Conservation (phyloP, 176 grass and related monocot genomes). For the Oryza rufipogon region DNA sequence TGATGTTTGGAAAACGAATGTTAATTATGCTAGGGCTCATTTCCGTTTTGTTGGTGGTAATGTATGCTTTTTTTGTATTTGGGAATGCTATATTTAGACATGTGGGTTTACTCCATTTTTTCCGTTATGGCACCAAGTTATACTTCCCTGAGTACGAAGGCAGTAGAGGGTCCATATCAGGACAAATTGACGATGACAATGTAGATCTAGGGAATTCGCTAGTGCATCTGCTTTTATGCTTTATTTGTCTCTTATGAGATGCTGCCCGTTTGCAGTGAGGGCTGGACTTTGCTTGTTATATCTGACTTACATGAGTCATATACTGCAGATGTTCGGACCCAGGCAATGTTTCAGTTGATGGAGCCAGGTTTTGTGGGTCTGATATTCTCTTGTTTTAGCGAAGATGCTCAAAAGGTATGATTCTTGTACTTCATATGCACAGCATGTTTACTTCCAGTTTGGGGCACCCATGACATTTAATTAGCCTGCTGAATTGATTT, state of each 20-base stretch:
- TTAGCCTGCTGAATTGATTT: constrained; percentile 22
- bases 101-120: constrained; percentile 17
- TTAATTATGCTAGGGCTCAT: not conserved
- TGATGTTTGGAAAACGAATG: constrained; percentile 22
- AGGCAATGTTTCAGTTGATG: constrained; percentile 92
- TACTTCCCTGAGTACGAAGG: not conserved
- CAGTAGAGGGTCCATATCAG: not conserved
- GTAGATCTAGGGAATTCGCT: not conserved
- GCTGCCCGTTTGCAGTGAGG: not conserved
- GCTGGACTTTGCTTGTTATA: constrained; percentile 25
- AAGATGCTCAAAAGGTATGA: constrained; percentile 84
- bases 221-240: constrained; percentile 37
- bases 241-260: constrained; percentile 2
- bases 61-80: constrained; percentile 8
- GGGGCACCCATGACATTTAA: constrained; percentile 2
- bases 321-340: constrained; percentile 91
- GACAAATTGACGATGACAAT: not conserved
- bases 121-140: not conserved
- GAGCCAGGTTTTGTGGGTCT: constrained; percentile 86
- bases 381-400: constrained; percentile 96
- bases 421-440: not conserved
- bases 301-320: constrained; percentile 13
- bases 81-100: constrained; percentile 36
- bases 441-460: not conserved
- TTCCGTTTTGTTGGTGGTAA: not conserved